Evolutionary conservation across 805 yeast genomes (phyloP).

Genomic region (Barnettozyma salicaria): DNA sequence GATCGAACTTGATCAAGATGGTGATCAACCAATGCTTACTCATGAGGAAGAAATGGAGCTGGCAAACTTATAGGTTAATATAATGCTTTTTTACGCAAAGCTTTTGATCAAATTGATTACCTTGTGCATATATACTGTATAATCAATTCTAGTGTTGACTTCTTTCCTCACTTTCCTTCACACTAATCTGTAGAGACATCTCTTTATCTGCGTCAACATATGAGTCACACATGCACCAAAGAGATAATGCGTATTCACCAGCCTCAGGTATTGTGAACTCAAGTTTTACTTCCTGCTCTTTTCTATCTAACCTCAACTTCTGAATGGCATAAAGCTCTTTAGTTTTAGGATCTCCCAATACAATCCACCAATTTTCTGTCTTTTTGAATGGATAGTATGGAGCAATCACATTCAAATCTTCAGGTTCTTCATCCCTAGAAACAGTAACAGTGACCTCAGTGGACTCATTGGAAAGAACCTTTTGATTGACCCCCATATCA

Average conservation of each 20-base stretch:
- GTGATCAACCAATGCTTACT: conserved; percentile 25
- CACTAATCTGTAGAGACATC: conserved; percentile 40
- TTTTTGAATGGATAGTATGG: conserved; percentile 55
- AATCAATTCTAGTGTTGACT: conserved; percentile 1
- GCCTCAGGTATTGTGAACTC: conserved; percentile 51
- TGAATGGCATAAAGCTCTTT: conserved; percentile 69
- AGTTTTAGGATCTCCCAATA: conserved; percentile 60
- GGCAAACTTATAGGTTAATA: conserved; percentile 13
- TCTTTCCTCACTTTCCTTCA: conserved; percentile 23
- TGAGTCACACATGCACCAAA: conserved; percentile 89
- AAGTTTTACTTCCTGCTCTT: conserved; percentile 46
- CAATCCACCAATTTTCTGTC: conserved; percentile 81
- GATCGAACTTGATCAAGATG: conserved; percentile 22
- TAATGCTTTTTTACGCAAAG: no score
- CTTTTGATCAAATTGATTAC: neutral
- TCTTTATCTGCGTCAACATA: conserved; percentile 93
- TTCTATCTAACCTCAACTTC: conserved; percentile 49
- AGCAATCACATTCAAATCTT: conserved; percentile 53
- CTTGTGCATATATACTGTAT: neutral
- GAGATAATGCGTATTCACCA: conserved; percentile 56
- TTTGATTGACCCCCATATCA: conserved; percentile 37
- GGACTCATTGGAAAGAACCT: conserved; percentile 43
- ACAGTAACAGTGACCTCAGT: conserved; percentile 42
- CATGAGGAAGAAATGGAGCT: conserved; percentile 22
- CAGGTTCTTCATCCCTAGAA: conserved; percentile 74